phyloP scores from a whole-genome alignment of 139 green algal species.

The Spirogloea muscicola region DNA sequence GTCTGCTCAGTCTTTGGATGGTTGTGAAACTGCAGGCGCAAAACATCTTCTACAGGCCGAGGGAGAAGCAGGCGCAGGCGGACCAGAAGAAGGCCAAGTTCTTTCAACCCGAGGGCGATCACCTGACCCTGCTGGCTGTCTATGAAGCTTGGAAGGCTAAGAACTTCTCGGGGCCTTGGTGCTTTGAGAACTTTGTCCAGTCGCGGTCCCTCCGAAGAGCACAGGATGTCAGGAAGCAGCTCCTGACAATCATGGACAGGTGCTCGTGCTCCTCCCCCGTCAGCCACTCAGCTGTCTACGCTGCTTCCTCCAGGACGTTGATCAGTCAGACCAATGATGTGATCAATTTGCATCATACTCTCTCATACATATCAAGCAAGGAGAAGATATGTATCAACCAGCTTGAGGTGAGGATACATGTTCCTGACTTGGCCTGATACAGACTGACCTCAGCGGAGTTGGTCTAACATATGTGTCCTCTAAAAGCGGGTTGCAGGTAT shows the following conservation, averaged over 20 bases:
- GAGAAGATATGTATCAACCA: too few species aligned
- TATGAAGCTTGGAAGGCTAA: slow-evolving; percentile 94
- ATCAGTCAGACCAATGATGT: too few species aligned
- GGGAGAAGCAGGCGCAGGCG: slow-evolving; percentile 60
- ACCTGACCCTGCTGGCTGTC: slow-evolving; percentile 92
- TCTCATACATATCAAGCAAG: too few species aligned
- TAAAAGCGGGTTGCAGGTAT: slow-evolving; percentile 69
- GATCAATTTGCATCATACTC: too few species aligned
- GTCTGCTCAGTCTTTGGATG: too few species aligned
- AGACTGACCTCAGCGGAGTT: too few species aligned
- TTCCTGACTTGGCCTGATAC: too few species aligned
- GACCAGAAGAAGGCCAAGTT: slow-evolving; percentile 96
- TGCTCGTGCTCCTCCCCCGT: background rate
- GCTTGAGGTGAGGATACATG: too few species aligned
- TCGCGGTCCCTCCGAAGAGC: slow-evolving; percentile 81
- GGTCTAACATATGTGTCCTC: too few species aligned
- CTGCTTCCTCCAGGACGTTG: too few species aligned
- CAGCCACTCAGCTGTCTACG: too few species aligned
- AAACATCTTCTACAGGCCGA: slow-evolving; percentile 57
- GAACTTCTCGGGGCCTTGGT: slow-evolving; percentile 90
- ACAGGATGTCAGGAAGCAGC: slow-evolving; percentile 90
- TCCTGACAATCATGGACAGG: slow-evolving; percentile 95
- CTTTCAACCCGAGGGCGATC: slow-evolving; percentile 92
- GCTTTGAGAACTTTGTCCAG: slow-evolving; percentile 94
- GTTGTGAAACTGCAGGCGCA: too few species aligned